Evolutionary conservation across 805 yeast genomes (phyloP).

Genomic region (Zygosaccharomyces kombuchaensis): DNA sequence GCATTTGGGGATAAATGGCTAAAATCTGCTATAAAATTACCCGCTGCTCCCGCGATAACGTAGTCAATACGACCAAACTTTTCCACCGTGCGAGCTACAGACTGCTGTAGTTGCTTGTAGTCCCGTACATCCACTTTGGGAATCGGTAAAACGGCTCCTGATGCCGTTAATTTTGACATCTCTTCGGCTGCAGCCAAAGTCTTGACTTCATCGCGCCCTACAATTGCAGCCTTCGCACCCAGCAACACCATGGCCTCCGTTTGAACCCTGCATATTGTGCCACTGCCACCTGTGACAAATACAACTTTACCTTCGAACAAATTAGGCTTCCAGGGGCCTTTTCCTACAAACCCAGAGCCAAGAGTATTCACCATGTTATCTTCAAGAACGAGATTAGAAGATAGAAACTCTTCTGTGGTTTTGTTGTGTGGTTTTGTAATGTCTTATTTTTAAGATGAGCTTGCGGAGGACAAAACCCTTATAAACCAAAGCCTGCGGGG

Average conservation of each 20-base stretch:
- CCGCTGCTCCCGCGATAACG: conserved; percentile 95
- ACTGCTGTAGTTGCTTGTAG: conserved; percentile 51
- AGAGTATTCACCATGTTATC: conserved; percentile 28
- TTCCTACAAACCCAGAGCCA: conserved; percentile 26
- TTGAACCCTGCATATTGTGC: conserved; percentile 90
- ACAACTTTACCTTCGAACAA: conserved; percentile 80
- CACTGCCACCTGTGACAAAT: conserved; percentile 94
- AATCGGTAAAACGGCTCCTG: conserved; percentile 59
- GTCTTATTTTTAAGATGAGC: not conserved
- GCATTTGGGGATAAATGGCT: conserved; percentile 78
- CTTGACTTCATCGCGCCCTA: conserved; percentile 70
- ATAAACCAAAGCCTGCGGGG: not conserved
- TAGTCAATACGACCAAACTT: conserved; percentile 75
- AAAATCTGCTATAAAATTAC: conserved; percentile 81
- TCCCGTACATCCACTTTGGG: conserved; percentile 78
- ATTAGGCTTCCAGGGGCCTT: conserved; percentile 48
- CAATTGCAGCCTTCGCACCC: conserved; percentile 83
- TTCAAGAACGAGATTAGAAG: not conserved
- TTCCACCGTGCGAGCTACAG: conserved; percentile 61
- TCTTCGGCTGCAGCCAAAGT: conserved; percentile 67
- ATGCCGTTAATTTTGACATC: conserved; percentile 48
- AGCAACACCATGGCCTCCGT: conserved; percentile 75
- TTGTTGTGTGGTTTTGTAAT: not conserved
- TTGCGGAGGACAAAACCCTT: not conserved
- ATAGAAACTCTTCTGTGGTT: not conserved